Conservation (phyloP, 306 rosid species). For the Rubus parviflorus region DNA sequence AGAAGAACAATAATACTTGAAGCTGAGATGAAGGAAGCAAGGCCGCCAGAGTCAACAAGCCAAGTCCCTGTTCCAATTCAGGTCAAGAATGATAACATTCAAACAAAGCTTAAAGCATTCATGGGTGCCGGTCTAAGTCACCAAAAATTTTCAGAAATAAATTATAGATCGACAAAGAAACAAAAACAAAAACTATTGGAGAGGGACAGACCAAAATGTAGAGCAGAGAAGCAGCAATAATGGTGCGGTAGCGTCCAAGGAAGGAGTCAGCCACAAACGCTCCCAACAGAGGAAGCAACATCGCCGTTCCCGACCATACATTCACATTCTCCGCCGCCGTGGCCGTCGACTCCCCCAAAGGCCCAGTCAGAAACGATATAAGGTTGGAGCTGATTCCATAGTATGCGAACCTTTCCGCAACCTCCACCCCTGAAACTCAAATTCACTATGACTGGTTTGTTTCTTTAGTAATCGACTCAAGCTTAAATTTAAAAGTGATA, state of each 20-base stretch:
- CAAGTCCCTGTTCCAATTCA: slow-evolving; percentile 49
- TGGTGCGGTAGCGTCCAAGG: slow-evolving; percentile 62
- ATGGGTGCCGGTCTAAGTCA: no score
- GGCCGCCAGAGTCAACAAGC: slow-evolving; percentile 58
- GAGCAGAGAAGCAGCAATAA: slow-evolving; percentile 41
- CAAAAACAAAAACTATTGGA: no score
- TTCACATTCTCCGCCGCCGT: no score
- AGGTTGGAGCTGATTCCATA: slow-evolving; percentile 48
- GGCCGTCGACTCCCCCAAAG: neutral
- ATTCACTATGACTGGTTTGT: no score
- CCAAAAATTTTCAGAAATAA: no score
- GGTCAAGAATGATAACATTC: neutral
- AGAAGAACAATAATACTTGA: slow-evolving; percentile 33
- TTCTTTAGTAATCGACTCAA: neutral
- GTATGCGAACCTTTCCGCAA: slow-evolving; percentile 54
- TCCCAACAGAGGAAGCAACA: no score
- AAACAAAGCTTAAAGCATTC: neutral
- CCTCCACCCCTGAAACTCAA: neutral
- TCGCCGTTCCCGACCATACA: no score
- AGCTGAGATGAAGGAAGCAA: slow-evolving; percentile 24
- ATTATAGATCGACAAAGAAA: no score
- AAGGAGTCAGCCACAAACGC: slow-evolving; percentile 49
- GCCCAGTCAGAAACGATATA: slow-evolving; percentile 48
- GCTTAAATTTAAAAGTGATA: neutral
- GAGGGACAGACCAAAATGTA: slow-evolving; percentile 10